Conservation (phyloP, 202 grass and related monocot genomes). For the Alloteropsis angusta region DNA sequence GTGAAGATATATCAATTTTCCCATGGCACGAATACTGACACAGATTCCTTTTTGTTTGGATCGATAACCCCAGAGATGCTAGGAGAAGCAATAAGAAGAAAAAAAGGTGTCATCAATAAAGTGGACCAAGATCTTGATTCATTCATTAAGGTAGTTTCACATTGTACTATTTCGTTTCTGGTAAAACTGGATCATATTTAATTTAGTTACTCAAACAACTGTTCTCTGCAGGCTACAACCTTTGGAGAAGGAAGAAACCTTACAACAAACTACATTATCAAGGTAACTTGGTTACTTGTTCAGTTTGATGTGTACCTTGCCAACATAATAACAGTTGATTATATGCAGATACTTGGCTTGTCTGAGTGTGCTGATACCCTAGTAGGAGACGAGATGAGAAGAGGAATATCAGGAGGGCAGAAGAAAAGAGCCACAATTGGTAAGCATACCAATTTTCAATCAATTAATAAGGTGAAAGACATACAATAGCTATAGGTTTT, state of each 20-base stretch:
- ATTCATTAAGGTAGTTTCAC: slow-evolving; percentile 55
- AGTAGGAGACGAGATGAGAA: slow-evolving; percentile 88
- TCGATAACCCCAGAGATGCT: slow-evolving; percentile 54
- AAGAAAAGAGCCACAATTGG: slow-evolving; percentile 93
- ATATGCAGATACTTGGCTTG: slow-evolving; percentile 77
- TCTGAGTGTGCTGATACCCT: slow-evolving; percentile 75
- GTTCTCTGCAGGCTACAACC: slow-evolving; percentile 36
- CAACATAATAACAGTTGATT: slow-evolving; percentile 13
- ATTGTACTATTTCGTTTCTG: not conserved
- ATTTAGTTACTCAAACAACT: slow-evolving; percentile 15
- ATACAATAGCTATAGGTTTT: not conserved
- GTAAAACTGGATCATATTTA: not conserved
- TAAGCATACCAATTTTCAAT: slow-evolving; percentile 28
- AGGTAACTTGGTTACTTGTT: slow-evolving; percentile 31
- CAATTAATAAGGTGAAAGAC: not conserved
- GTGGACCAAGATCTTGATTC: slow-evolving; percentile 73
- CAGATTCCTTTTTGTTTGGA: slow-evolving; percentile 29
- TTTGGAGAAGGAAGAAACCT: slow-evolving; percentile 75
- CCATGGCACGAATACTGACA: slow-evolving; percentile 5
- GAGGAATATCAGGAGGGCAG: slow-evolving; percentile 98
- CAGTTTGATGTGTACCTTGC: not conserved
- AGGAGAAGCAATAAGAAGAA: slow-evolving; percentile 63
- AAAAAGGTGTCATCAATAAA: slow-evolving; percentile 67
- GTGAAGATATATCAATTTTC: not conserved
- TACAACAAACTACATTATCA: slow-evolving; percentile 75